Evolutionary conservation across 345 rosid species (phyloP).

Genomic region (Tarenaya hassleriana): DNA sequence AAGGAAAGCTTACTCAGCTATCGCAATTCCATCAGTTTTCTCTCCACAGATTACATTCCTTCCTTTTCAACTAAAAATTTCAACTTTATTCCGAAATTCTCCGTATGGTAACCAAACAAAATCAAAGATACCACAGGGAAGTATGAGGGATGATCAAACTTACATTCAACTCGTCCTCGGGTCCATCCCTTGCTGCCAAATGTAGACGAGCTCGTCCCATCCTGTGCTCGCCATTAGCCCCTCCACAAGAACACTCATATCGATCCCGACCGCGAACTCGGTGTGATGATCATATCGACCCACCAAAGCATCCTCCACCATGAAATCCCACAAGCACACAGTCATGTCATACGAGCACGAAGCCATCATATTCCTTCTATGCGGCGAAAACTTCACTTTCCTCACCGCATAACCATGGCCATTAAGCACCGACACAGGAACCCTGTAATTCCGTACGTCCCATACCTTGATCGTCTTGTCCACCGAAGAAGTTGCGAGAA

Average conservation of each 20-base stretch:
- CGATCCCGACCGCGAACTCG: constrained; percentile 78
- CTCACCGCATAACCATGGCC: constrained; percentile 86
- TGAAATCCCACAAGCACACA: constrained; percentile 78
- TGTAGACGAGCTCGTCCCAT: constrained; percentile 89
- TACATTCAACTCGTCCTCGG: constrained; percentile 58
- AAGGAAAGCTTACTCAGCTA: not conserved
- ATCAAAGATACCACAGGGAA: too few relatives aligned
- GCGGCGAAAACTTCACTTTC: constrained; percentile 86
- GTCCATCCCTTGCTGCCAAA: constrained; percentile 94
- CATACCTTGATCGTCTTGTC: constrained; percentile 74
- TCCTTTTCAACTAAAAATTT: constrained; percentile 9
- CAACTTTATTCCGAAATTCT: constrained; percentile 17
- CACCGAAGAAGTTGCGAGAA: constrained; percentile 68
- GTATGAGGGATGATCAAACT: constrained; percentile 20
- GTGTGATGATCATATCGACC: constrained; percentile 87
- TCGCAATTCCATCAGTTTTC: not conserved
- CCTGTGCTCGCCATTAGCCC: constrained; percentile 86
- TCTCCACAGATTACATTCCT: constrained; percentile 4
- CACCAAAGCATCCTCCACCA: constrained; percentile 85
- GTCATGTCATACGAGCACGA: constrained; percentile 91
- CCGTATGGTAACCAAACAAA: too few relatives aligned
- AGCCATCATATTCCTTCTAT: constrained; percentile 54
- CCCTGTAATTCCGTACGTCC: constrained; percentile 76
- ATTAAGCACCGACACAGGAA: constrained; percentile 59
- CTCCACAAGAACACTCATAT: constrained; percentile 91